Evolutionary conservation across 2,329 filamentous ascomycete genomes (phyloP), one percentile per base, ranked within the genome.

Genomic region (Talaromyces sp.): DNA sequence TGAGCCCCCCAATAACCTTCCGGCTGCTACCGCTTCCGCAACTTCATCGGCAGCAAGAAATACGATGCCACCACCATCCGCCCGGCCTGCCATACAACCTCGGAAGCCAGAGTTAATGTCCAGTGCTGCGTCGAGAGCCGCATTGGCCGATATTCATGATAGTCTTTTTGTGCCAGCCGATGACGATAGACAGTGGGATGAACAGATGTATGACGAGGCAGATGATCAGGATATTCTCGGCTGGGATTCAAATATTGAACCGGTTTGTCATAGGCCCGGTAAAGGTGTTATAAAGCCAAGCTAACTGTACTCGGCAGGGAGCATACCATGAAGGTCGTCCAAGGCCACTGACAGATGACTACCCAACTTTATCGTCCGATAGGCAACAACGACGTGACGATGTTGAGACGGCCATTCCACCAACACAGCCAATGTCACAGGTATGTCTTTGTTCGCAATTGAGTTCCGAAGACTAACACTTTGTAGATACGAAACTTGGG

Each of bases 151-250:
- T 54, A 75, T 80, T 22, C 81, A 86, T 54, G 81, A 86, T 53
- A 84, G 81, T 63, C 72, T 87, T 5, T 87, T 87, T 64, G 77
- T 87, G 48, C 80, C 81, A 13, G 77, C 76, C n/a, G 81, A 85
- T 59, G 82, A 85, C 59, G 82, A 86, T 63, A 74, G 75, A 37
- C 75, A 78, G 55, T 87, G 84, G 84, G 83, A 85, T 64, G 83
- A 84, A 25, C 74, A 79, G 19, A 79, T 81, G 58, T 80, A 50
- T 43, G 54, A 78, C 57, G 55, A 57, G 45, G 77, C 78, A 21
- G 73, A 78, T 21, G 77, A 84, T 46, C 77, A 81, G 10, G 84
- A 87, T 68, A 81, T 80, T 56, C 76, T 86, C 48, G 82, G 83
- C 2, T 86, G 84, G 81, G 82, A 86, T 67, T 78, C 81, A 31